Evolutionary conservation across 1,284 basidiomycete genomes (phyloP).

Genomic region (Apiotrichum montevideense): DNA sequence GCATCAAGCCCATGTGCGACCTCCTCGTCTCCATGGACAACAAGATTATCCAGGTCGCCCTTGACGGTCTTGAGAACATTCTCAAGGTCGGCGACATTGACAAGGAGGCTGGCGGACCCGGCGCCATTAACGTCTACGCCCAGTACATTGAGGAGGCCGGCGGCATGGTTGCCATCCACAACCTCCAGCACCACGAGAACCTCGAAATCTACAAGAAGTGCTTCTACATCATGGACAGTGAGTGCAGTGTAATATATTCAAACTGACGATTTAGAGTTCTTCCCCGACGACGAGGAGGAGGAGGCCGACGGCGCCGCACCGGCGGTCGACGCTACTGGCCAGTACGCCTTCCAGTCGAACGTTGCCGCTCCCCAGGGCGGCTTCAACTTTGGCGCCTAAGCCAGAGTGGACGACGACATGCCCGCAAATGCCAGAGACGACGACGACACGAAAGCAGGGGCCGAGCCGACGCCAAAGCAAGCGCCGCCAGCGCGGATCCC

Average conservation of each 20-base stretch:
- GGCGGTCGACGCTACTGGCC: constrained; percentile 76
- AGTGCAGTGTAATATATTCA: constrained; percentile 11
- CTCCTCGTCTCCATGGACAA: constrained; percentile 97
- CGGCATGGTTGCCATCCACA: constrained; percentile 97
- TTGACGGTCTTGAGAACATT: constrained; percentile 98
- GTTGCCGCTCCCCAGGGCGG: constrained; percentile 85
- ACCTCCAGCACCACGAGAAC: constrained; percentile 98
- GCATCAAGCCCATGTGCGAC: constrained; percentile 98
- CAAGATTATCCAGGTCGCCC: constrained; percentile 92
- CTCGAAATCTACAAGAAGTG: constrained; percentile 99
- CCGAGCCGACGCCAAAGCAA: too few species aligned
- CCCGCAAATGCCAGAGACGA: too few species aligned
- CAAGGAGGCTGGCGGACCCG: constrained; percentile 74
- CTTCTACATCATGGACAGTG: constrained; percentile 95
- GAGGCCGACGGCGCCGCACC: constrained; percentile 65
- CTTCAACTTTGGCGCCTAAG: constrained; percentile 64
- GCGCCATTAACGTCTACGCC: constrained; percentile 87
- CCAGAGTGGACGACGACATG: neutral
- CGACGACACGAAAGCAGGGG: too few species aligned
- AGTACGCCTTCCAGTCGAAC: constrained; percentile 67
- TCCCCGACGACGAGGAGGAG: constrained; percentile 51
- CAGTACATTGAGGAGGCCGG: constrained; percentile 95
- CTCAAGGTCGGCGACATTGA: constrained; percentile 97
- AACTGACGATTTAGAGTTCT: constrained; percentile 29
- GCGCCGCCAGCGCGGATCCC: neutral